These are phyloP conservation scores for Xylaria sp. DNA, from an alignment of 2,329 filamentous ascomycete species.

Conservation along the genomic window DNA sequence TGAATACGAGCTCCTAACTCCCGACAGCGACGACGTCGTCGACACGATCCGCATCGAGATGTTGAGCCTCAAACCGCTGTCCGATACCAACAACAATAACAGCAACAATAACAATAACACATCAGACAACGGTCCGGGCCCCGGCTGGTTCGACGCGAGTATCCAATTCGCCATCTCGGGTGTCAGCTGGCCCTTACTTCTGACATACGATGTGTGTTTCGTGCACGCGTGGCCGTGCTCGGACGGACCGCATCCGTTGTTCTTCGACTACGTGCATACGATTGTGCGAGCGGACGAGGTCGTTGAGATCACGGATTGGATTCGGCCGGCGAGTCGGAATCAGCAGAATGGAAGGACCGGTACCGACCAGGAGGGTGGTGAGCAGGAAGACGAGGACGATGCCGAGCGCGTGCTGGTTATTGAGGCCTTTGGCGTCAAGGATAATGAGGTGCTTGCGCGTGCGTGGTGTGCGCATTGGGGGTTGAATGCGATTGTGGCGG, in stretches of 20 bases:
- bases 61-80: conserved; percentile 51
- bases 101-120: too few species aligned
- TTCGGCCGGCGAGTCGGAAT: conserved; percentile 31
- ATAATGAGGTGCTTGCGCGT: conserved; percentile 70
- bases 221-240: conserved; percentile 60
- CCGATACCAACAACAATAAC: conserved; percentile 24
- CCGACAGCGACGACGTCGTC: conserved; percentile 52
- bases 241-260: conserved; percentile 61
- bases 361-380: conserved; percentile 14
- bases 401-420: conserved; percentile 64
- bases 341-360: background rate
- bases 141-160: conserved; percentile 51
- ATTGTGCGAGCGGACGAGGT: conserved; percentile 59
- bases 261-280: conserved; percentile 63
- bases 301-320: conserved; percentile 63
- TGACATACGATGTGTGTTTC: conserved; percentile 62
- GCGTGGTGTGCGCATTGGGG: conserved; percentile 77
- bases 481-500: conserved; percentile 63
- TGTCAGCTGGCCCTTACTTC: conserved; percentile 56
- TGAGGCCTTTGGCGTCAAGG: conserved; percentile 65
- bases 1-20: conserved; percentile 60
- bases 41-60: conserved; percentile 67
- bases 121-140: conserved; percentile 30
- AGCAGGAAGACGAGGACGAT: conserved; percentile 31
- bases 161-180: conserved; percentile 61